A percentile compares a stretch with the other conserved stretches of the same genome.
phyloP scores from a whole-genome alignment of 495 filamentous ascomycete species.

The Hypomontagnella submonticulosa region DNA sequence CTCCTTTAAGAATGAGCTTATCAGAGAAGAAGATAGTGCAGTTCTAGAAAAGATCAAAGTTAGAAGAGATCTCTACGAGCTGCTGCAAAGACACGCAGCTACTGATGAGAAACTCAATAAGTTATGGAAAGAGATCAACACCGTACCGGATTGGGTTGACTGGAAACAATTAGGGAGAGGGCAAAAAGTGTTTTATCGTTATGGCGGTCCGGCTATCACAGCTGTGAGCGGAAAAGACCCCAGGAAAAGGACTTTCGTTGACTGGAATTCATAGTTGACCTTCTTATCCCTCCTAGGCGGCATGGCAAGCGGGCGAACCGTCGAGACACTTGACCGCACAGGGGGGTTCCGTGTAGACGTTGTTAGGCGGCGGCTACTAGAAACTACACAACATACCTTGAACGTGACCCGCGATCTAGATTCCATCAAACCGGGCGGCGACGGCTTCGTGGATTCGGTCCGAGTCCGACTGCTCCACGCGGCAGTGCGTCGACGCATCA shows the following conservation, averaged over 20 bases:
- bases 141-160: constrained; percentile 81
- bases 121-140: constrained; percentile 76
- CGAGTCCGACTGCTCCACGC: constrained; percentile 82
- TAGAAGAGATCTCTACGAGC: constrained; percentile 67
- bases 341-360: constrained; percentile 80
- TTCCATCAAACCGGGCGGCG: constrained; percentile 74
- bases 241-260: neutral
- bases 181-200: constrained; percentile 77
- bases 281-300: constrained; percentile 75
- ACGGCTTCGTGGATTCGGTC: constrained; percentile 72
- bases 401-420: constrained; percentile 73
- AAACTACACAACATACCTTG: constrained; percentile 81
- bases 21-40: constrained; percentile 12
- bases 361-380: constrained; percentile 74
- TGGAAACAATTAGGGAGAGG: constrained; percentile 81
- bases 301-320: constrained; percentile 70
- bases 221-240: constrained; percentile 47
- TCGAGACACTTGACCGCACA: constrained; percentile 80
- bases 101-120: constrained; percentile 66
- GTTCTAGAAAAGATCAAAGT: constrained; percentile 39
- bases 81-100: constrained; percentile 67
- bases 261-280: constrained; percentile 57
- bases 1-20: constrained; percentile 10
- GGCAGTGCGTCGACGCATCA: constrained; percentile 72
- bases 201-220: constrained; percentile 71